Base-by-base conservation (phyloP, 2,329 filamentous ascomycete species). In the Elsinoe perseae region DNA sequence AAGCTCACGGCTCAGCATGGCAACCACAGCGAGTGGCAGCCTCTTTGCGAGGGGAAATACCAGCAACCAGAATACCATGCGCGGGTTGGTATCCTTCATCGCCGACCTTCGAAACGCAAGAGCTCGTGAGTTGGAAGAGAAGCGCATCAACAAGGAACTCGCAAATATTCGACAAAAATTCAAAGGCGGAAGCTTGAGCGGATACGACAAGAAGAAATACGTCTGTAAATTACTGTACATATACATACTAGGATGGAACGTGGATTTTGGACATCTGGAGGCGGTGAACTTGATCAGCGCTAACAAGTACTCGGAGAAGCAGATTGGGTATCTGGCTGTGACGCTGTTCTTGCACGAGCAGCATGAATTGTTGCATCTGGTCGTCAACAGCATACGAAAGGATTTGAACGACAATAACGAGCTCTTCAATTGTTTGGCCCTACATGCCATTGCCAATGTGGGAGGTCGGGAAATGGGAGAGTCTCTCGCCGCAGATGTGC, bases 161-260 rank as follows among this genome's bases (percentile, higher is more conserved):
- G 93, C 93, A 69, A 98, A 98, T 69, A 98, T 98, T 71, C 84
- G 89, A 68, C 89, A 96, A 75, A 97, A 97, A 75, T 98, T 97
- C 78, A 95, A 95, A 80, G 82, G 81, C 80, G 74, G 69, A 62
- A 93, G 81, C 68, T 77, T 98, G 58, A 95, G 86, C 69, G 95
- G 93, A 63, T 98, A 98, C 70, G 90, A 96, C 78, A 96, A 95
- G 79, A 98, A 98, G 81, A 98, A 98, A 87, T 98, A 98, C 70
- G 93, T 98, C 63, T 98, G 93, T 88, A 98, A 98, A 84, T 83
- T 98, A 64, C 79, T 98, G 60, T 98, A 98, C 72, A 97, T 98
- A 67, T 98, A 98, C 73, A 98, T 98, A 59, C 82, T 98, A 62
- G 93, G 93, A 50, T 98, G 93, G 87, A 92, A 98, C 70, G 92